These are phyloP conservation scores for Ascochyta pisi DNA, from an alignment of 2,329 filamentous ascomycete species.

Conservation along the genomic window DNA sequence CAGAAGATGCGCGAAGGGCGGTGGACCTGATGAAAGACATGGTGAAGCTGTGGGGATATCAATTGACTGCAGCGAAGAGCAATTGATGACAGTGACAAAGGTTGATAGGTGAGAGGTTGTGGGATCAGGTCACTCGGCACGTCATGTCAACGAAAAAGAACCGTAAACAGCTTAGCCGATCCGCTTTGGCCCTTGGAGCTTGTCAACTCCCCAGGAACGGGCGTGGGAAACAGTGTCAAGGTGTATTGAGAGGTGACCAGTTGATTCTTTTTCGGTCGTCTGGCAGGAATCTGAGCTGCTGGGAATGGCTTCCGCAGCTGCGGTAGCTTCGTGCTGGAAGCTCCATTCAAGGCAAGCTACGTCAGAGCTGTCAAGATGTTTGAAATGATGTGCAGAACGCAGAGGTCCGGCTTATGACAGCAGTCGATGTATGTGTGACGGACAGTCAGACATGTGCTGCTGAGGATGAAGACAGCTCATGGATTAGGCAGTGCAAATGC, in stretches of 20 bases:
- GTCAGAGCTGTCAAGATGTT: constrained; percentile 6
- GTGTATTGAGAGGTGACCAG: neutral
- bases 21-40: constrained; percentile 51
- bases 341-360: constrained; percentile 9
- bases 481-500: neutral
- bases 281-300: neutral
- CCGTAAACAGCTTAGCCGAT: constrained; percentile 16
- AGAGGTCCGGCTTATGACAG: neutral
- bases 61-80: constrained; percentile 46
- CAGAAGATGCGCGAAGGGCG: constrained; percentile 46
- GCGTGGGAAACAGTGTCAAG: neutral
- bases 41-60: constrained; percentile 40
- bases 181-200: constrained; percentile 8
- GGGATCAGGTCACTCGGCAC: constrained; percentile 15
- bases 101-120: constrained; percentile 9
- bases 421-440: neutral
- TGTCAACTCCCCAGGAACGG: neutral
- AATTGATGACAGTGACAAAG: constrained; percentile 37
- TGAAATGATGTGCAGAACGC: neutral
- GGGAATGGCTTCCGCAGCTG: neutral
- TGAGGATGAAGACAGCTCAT: too few relatives aligned
- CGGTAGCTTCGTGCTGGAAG: constrained; percentile 1
- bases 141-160: constrained; percentile 17
- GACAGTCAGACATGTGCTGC: too few relatives aligned
- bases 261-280: neutral